Base-by-base conservation (phyloP, 805 yeast species). In the Isabelozyma pseudorhagii region DNA sequence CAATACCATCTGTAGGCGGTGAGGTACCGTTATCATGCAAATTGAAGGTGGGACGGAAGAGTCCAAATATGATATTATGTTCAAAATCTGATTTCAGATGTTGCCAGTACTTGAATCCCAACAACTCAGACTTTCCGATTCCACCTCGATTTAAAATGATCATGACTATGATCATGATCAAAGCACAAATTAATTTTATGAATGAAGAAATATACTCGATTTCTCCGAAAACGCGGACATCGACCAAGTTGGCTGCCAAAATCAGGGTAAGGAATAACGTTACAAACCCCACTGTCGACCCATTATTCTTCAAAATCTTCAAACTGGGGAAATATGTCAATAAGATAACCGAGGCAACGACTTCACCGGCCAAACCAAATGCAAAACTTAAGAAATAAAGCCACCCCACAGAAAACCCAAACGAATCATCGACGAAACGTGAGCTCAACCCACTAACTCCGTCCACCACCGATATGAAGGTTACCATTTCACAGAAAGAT, bases 401-500 rank as follows among this genome's bases (percentile, higher is more conserved):
- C 72, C 90, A 79, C 1, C 93, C 92, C 0, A 84, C 71, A 3
- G 88, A 81, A 64, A 85, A 85, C 1, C 91, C 91, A 67, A 85
- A 84, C 0, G 90, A 85, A 60, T 85, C 91, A 54, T 85, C 90
- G 2, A 85, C 87, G 68, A 85, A 86, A 40, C 96, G 66, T 0
- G 92, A 80, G 1, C 89, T 81, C 27, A 88, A 72, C 0, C 91
- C 92, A 0, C 89, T 80, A 4, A 87, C 86, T 6, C 93, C 91
- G 41, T 87, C 88, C 17, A 86, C 85, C n/a, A 85, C 79, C 0
- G 94, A 90, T 17, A 87, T 82, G 50, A 88, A 72, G 0, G 94
- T 85, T 4, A 87, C 85, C 86, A 87, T 86, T 63, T 87, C 96
- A 51, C 93, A 89, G 63, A 86, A 85, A 4, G 90, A 83, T 13